Evolutionary conservation across 495 filamentous ascomycete genomes (phyloP).

Genomic region (Aspergillus saccharolyticus): DNA sequence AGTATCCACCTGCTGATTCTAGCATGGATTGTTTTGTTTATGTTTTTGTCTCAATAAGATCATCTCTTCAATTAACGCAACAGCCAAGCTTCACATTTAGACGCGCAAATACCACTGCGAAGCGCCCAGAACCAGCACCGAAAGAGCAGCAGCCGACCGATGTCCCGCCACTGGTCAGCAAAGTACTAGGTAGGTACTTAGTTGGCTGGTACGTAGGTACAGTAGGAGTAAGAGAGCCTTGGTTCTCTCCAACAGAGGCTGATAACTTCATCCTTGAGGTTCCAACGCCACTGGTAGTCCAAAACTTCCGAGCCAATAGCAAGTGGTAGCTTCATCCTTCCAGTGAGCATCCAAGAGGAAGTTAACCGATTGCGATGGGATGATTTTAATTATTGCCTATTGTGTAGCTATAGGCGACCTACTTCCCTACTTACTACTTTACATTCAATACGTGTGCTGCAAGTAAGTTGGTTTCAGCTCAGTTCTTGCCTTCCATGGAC

Average conservation of each 20-base stretch:
- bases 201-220: too few species aligned
- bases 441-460: background rate
- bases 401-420: too few species aligned
- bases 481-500: background rate
- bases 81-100: background rate
- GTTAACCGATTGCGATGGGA: background rate
- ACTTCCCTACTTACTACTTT: too few species aligned
- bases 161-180: background rate
- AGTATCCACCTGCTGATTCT: too few species aligned
- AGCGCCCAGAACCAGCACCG: background rate
- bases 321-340: background rate
- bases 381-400: background rate
- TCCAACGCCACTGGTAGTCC: background rate
- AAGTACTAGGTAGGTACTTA: too few species aligned
- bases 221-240: too few species aligned
- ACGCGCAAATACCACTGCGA: background rate
- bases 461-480: background rate
- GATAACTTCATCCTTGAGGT: constrained; percentile 1
- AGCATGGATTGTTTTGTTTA: too few species aligned
- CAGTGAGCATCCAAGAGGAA: background rate
- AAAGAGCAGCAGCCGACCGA: background rate
- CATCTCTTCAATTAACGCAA: background rate
- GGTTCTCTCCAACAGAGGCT: background rate
- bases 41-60: background rate
- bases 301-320: background rate